Base-by-base conservation (phyloP, 148 eudicot species). In the Amaranthus cruentus region DNA sequence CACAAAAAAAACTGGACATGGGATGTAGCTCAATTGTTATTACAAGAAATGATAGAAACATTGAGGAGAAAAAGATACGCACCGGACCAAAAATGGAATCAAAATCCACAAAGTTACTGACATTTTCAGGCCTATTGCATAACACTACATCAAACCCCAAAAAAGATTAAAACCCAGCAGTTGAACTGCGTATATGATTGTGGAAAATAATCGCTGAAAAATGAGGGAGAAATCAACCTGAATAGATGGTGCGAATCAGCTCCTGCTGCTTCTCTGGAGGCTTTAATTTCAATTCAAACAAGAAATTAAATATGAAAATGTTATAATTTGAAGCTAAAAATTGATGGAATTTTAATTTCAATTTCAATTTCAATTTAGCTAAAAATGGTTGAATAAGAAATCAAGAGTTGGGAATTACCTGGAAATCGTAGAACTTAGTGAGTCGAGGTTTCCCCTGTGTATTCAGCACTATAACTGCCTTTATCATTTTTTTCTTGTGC, bases 241-340 rank as follows among this genome's bases (percentile, higher is more conserved):
- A 82, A 72, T 87, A 91, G 6, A 91, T 72, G 60, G 81, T 85
- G 52, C 91, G 88, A 77, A 91, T 83, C 42, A 91, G 84, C 73
- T 89, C 93, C 73, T 87, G 93, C 65, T 91, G 93, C 86, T 89
- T 87, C 80, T 91, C 91, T 74, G 84, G 82, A 47, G 91, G 81
- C 97, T 91, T 74, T 51, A 66, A 47, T 13, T 77, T 71, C 11
- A 51, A 52, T 18, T 9, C 6, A 3, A 12, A 47, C 9, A 54
- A 61, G 21, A 52, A 51, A 14, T 42, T 6, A 6, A 21, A 18
- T 9, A 47, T 52, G 4, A 11, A 70, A 56, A 15, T 42, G 2
- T 28, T 2, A 28, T 13, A 50, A 68, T 14, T 59, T 21, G 13
- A 47, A 62, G 12, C 43, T 18, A 68, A 21, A 51, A 21, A 12